Base-by-base conservation (phyloP, 257 asterid genomes). In the Verbascum thapsus region DNA sequence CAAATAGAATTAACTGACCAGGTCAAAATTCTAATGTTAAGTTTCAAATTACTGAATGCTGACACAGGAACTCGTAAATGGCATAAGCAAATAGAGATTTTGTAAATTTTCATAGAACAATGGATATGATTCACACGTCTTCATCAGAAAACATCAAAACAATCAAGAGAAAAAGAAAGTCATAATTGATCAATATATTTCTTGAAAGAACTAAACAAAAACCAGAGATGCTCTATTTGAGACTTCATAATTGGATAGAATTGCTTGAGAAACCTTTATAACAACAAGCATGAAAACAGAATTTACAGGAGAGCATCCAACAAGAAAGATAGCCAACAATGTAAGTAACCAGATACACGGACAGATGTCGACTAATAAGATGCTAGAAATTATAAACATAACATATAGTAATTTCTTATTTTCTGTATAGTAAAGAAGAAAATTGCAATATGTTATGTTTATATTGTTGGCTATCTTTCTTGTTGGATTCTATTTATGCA, bases 301-400 rank as follows among this genome's bases (percentile, higher is more conserved):
- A 37, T 61, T 47, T 32, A 32, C 57, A 35, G 19, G 39, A 34
- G 23, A 39, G 50, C 15, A 20, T 12, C 47, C 67, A 17, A 43
- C 8, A 61, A 30, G 57, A 61, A 30, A 7, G 10, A 47, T 47
- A 20, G 32, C 55, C 57, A 61, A 30, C 19, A 45, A 60, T 61
- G 34, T 13, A 48, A 47, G 15, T 10, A 7, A 43, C 26, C 15
- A 30, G 10, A 12, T 49, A 32, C 59, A 49, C 10, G 22, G 50
- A 49, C 50, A 19, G 20, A 17, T 1, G 4, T 6, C 5, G 15
- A 4, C 18, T 2, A 38, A 62, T 48, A 62, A 1, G 6, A 48
- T 7, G 51, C 13, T 40, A 16, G 39, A 22, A 11, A 15, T 9
- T 38, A 63, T 16, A 48, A 0, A 0, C 5, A 19, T 32, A 8